Conservation (phyloP, 257 asterid genomes). For the Euphrasia confusa region DNA sequence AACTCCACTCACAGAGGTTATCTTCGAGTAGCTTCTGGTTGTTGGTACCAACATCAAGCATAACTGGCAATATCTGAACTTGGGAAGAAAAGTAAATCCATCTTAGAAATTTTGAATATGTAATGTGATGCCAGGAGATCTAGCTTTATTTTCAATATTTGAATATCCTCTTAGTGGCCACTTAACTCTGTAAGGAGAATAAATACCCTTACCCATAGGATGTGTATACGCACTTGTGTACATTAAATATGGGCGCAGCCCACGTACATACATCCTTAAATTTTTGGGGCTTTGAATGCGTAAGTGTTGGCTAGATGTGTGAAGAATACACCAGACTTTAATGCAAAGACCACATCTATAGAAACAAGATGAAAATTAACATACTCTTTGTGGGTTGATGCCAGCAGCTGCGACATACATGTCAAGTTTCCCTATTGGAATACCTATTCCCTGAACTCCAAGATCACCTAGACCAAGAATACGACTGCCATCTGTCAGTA, state of each 20-base stretch:
- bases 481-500: constrained; percentile 96
- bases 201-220: background rate
- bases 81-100: constrained; percentile 17
- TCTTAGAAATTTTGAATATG: constrained; percentile 12
- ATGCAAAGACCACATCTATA: constrained; percentile 15
- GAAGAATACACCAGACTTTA: constrained; percentile 11
- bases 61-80: constrained; percentile 85
- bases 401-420: constrained; percentile 99
- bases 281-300: constrained; percentile 7
- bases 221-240: background rate
- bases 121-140: constrained; percentile 3
- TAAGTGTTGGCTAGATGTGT: constrained; percentile 11
- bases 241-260: background rate
- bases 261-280: background rate
- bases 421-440: constrained; percentile 97
- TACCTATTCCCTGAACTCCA: constrained; percentile 99
- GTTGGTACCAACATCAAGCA: constrained; percentile 99
- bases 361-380: constrained; percentile 25
- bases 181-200: background rate
- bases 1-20: constrained; percentile 79
- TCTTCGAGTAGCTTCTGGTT: constrained; percentile 87
- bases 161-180: background rate
- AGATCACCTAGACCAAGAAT: constrained; percentile 99
- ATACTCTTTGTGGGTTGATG: constrained; percentile 95
- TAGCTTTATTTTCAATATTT: constrained; percentile 6